phyloP scores from a whole-genome alignment of 495 filamentous ascomycete species.

The Penicillium malachiteum region DNA sequence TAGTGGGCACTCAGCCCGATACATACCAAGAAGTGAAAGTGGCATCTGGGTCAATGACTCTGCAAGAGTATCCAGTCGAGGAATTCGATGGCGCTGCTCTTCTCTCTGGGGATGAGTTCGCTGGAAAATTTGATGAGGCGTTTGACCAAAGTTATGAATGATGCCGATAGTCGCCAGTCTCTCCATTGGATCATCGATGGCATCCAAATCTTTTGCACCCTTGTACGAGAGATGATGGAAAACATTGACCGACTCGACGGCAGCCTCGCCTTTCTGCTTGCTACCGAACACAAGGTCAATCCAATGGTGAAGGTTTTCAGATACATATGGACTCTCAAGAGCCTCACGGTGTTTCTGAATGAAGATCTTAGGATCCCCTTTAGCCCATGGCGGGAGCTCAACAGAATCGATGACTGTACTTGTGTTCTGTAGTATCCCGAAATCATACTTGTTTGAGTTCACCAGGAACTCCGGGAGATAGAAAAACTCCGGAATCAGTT shows the following conservation, averaged over 20 bases:
- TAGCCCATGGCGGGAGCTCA: constrained; percentile 89
- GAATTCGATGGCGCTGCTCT: constrained; percentile 54
- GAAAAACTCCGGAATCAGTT: constrained; percentile 95
- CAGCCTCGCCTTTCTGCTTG: constrained; percentile 93
- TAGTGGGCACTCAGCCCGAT: not conserved
- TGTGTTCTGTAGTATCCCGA: constrained; percentile 78
- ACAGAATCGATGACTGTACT: constrained; percentile 81
- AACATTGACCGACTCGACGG: constrained; percentile 87
- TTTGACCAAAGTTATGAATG: constrained; percentile 98
- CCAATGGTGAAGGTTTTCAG: constrained; percentile 86
- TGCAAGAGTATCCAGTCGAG: constrained; percentile 73
- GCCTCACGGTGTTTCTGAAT: constrained; percentile 93
- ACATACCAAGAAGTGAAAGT: constrained; percentile 66
- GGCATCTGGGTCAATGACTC: constrained; percentile 78
- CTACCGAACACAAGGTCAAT: constrained; percentile 94
- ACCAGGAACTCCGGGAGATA: constrained; percentile 90
- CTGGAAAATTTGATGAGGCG: constrained; percentile 89
- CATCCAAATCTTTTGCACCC: constrained; percentile 88
- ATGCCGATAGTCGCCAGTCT: constrained; percentile 85
- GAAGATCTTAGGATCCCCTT: constrained; percentile 94
- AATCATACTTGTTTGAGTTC: constrained; percentile 91
- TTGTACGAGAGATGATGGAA: constrained; percentile 95
- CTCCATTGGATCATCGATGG: constrained; percentile 84
- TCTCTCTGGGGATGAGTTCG: constrained; percentile 75
- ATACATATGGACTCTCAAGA: constrained; percentile 91